Evolutionary conservation across 371 early-diverging fungal species (phyloP).

Genomic region (Mucor saturninus): DNA sequence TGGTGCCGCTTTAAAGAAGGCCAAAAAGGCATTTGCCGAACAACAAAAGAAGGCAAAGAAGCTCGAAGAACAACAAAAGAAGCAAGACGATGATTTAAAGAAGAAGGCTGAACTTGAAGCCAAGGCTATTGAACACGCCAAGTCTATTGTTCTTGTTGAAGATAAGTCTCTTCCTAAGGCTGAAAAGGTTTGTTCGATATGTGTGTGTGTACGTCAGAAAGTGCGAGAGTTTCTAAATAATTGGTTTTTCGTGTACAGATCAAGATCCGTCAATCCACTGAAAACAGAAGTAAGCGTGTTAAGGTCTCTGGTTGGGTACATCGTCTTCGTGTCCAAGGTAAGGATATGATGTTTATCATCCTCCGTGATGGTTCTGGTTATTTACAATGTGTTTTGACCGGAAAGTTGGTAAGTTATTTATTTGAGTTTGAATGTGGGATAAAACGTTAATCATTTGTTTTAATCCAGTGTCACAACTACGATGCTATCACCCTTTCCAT

Average conservation of each 20-base stretch:
- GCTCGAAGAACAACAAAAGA: slow-evolving; percentile 69
- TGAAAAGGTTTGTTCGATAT: slow-evolving; percentile 52
- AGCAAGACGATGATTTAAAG: slow-evolving; percentile 70
- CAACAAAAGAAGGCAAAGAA: slow-evolving; percentile 75
- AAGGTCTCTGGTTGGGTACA: slow-evolving; percentile 96
- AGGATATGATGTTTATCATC: slow-evolving; percentile 94
- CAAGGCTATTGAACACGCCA: slow-evolving; percentile 85
- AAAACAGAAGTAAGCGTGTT: slow-evolving; percentile 82
- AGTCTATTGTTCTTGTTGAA: slow-evolving; percentile 74
- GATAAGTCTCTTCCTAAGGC: slow-evolving; percentile 83
- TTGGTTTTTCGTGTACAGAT: slow-evolving; percentile 54
- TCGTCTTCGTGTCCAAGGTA: slow-evolving; percentile 94
- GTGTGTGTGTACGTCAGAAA: not conserved
- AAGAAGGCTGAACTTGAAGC: slow-evolving; percentile 76
- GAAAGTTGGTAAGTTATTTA: slow-evolving; percentile 68
- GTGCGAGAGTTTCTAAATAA: not conserved
- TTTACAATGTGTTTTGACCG: slow-evolving; percentile 93
- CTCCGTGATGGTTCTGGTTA: slow-evolving; percentile 95
- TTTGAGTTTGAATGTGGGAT: not conserved
- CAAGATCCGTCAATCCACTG: slow-evolving; percentile 75
- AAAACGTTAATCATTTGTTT: not conserved
- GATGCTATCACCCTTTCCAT: slow-evolving; percentile 92
- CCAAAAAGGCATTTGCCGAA: slow-evolving; percentile 78
- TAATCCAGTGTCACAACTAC: slow-evolving; percentile 85
- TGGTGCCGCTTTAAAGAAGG: slow-evolving; percentile 93